Evolutionary conservation across 2,329 filamentous ascomycete species (phyloP), one percentile per base, ranked within the genome.

Genomic region (Hymenoscyphus infarciens): DNA sequence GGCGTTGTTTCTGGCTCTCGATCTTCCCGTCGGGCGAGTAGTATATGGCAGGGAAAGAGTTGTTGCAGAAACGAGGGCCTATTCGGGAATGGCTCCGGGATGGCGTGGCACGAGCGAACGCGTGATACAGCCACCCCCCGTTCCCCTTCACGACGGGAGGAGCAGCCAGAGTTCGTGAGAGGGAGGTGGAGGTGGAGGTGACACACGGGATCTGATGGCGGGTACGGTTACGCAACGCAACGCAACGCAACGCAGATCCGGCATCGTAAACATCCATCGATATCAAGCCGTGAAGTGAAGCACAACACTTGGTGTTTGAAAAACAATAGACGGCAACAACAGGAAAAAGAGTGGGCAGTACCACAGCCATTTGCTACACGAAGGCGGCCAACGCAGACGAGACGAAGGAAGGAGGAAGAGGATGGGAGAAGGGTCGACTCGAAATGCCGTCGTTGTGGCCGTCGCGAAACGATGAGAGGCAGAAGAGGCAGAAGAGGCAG

Each of bases 331-430:
- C 19, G 55, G 29, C 5, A 45, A 53, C 16, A 29, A 59, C 62
- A 64, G 59, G 59, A 53, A 55, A 59, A 61, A 29, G 58, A 27
- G 13, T 15, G 58, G n/a, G 29, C n/a, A 56, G 59, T 56, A 61
- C 56, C 49, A 57, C 52, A 35, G 49, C 59, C 56, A 63, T 55
- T 64, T 35, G 29, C 19, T 45, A 55, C 54, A 33, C 52, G 59
- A 56, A 55, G 29, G 59, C 49, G 35, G 61, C 58, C 38, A 54
- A 60, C 54, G 19, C 35, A 57, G 55, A 57, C 31, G 54, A 63
- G 22, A 22, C 35, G 49, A 56, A 60, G 19, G 27, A 31, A 29
- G 13, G 35, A 52, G 6, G 31, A 56, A 29, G 33, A 29, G 6
- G 25, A 19, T 8, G 7, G 16, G 25, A 31, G 10, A 15, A 7